A percentile compares a stretch with the other conserved stretches of the same genome.
Conservation (phyloP, 2,329 filamentous ascomycete genomes). For the Knufia petricola region DNA sequence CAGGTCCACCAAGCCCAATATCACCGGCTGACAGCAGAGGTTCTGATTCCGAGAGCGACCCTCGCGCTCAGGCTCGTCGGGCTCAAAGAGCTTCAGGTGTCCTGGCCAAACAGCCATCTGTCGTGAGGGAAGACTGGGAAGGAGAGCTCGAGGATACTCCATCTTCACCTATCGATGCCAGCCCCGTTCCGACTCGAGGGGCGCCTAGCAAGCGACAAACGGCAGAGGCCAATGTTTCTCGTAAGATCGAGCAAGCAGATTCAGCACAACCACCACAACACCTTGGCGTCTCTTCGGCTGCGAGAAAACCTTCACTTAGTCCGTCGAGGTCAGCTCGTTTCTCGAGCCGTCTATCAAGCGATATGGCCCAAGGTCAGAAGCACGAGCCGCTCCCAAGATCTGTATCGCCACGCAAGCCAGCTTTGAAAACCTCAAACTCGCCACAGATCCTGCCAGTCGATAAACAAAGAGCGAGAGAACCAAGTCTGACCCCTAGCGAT, state of each 20-base stretch:
- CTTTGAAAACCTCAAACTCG: constrained; percentile 43
- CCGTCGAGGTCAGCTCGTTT: constrained; percentile 50
- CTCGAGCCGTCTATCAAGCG: constrained; percentile 41
- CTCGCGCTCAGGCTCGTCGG: constrained; percentile 16
- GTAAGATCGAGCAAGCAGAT: constrained; percentile 15
- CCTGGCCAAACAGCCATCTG: constrained; percentile 31
- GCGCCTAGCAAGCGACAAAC: constrained; percentile 10
- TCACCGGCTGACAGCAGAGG: constrained; percentile 14
- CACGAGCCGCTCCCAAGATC: constrained; percentile 52
- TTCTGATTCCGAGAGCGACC: constrained; percentile 24
- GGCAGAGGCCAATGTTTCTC: constrained; percentile 22
- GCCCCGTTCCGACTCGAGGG: not conserved
- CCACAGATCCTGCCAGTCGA: constrained; percentile 16
- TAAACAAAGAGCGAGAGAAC: constrained; percentile 12
- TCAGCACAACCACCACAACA: not conserved
- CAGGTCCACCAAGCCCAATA: constrained; percentile 18
- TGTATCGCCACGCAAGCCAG: constrained; percentile 53
- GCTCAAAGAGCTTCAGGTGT: constrained; percentile 23
- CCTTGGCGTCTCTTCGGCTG: constrained; percentile 4
- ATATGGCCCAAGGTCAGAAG: constrained; percentile 37
- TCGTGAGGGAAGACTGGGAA: constrained; percentile 34
- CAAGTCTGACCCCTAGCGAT: constrained; percentile 38
- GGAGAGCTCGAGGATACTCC: constrained; percentile 28
- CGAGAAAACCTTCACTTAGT: constrained; percentile 29
- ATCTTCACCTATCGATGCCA: constrained; percentile 9